Evolutionary conservation across 2,329 filamentous ascomycete genomes (phyloP), one percentile per base, ranked within the genome.

Genomic region (Volutella citrinella): DNA sequence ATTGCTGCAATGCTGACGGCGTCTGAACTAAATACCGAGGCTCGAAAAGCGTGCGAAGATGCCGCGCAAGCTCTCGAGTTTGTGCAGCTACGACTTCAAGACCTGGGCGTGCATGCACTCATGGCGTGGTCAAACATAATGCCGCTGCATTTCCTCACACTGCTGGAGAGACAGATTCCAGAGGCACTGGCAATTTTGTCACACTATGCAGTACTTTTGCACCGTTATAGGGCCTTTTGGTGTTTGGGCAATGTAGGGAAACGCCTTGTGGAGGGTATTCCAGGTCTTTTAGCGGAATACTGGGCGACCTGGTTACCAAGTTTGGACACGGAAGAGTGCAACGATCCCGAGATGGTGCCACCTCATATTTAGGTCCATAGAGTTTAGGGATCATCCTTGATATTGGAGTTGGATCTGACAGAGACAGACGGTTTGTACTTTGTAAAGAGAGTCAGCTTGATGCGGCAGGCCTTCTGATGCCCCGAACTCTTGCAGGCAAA

Each of bases 181-280:
- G 43, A 46, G 11, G 38, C 42, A 5, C 23, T 45, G 1, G 42
- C 45, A 1, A 37, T 45, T n/a, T 16, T 46, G 10, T 32, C 43
- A 0, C 30, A 40, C 7, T 40, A 40, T 8, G 31, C 36, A 1
- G 24, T 35, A 11, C 14, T 42, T 2, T 8, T 42, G 12, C 27
- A 40, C 18, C 36, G 20, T 3, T 35, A 34, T 22, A 22, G 36
- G 7, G 19, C n/a, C 1, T 35, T 40, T 25, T 42, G 38, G 31
- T 31, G 31, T 26, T 20, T 42, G 0, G 28, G 17, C 4, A 25
- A 20, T 9, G 25, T 40, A 11, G 39, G 39, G n/a, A 13, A 29
- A n/a, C 20, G 24, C 5, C 7, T 42, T 9, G 27, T 40, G 3
- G 20, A 29, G 10, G 36, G 36, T 2, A 36, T 42, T 5, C 22